A percentile compares a stretch with the other conserved stretches of the same genome.
Evolutionary conservation across 1,284 basidiomycete genomes (phyloP).

Genomic region (Chalciporus sp.): DNA sequence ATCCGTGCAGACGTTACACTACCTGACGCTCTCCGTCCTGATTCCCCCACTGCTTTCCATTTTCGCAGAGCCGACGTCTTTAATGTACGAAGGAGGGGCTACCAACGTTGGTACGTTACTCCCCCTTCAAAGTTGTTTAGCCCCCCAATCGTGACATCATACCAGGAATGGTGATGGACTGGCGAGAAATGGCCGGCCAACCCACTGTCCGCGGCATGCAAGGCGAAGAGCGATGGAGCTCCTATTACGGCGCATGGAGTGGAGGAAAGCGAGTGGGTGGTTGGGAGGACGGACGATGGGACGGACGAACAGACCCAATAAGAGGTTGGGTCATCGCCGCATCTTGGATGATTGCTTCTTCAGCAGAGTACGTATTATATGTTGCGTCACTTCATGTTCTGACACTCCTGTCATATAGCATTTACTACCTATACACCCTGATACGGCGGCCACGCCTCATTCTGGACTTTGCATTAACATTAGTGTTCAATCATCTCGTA

Average conservation of each 20-base stretch:
- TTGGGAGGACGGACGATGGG: conserved; percentile 52
- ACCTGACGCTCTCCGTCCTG: conserved; percentile 82
- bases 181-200: conserved; percentile 89
- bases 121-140: not conserved
- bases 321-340: conserved; percentile 87
- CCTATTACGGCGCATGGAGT: conserved; percentile 74
- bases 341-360: conserved; percentile 80
- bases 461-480: conserved; percentile 91
- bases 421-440: conserved; percentile 85
- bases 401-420: conserved; percentile 50
- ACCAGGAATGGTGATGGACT: conserved; percentile 91
- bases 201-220: conserved; percentile 68
- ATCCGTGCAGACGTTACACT: conserved; percentile 90
- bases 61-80: conserved; percentile 73
- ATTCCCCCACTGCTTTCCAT: conserved; percentile 78
- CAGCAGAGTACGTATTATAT: conserved; percentile 69
- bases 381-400: conserved; percentile 20
- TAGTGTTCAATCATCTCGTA: conserved; percentile 88
- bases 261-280: conserved; percentile 68
- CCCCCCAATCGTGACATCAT: conserved; percentile 5
- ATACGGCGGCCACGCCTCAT: conserved; percentile 91
- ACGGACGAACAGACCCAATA: conserved; percentile 67
- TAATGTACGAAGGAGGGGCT: conserved; percentile 86
- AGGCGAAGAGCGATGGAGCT: conserved; percentile 64
- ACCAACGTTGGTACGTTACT: conserved; percentile 71